phyloP scores from a whole-genome alignment of 176 grass and related monocot genomes.

The Paspalum vaginatum region DNA sequence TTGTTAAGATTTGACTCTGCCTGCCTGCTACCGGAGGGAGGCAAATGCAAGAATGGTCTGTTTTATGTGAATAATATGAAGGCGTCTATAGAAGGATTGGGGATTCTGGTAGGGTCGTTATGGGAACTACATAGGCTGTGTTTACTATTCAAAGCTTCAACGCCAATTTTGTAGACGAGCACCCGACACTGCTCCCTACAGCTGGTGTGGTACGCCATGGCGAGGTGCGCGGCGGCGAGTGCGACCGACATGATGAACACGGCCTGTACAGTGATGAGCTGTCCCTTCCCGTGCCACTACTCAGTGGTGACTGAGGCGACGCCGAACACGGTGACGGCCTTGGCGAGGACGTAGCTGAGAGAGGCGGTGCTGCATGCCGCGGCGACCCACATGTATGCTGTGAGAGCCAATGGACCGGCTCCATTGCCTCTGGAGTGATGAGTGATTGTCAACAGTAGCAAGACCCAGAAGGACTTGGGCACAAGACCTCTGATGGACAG shows the following conservation, averaged over 20 bases:
- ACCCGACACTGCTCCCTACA: conserved; percentile 72
- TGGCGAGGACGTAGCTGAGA: conserved; percentile 71
- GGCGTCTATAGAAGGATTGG: background rate
- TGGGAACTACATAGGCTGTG: background rate
- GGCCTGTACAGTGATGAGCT: conserved; percentile 61
- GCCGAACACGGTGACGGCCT: conserved; percentile 55
- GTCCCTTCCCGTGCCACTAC: conserved; percentile 39
- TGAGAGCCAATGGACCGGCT: no score
- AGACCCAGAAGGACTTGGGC: no score
- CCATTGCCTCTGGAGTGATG: no score
- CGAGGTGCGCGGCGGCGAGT: conserved; percentile 77
- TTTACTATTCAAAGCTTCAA: conserved; percentile 79
- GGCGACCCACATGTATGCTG: conserved; percentile 68
- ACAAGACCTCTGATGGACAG: no score
- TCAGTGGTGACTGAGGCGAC: conserved; percentile 4
- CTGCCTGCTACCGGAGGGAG: background rate
- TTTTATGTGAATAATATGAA: background rate
- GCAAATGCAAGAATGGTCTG: background rate
- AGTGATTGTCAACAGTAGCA: no score
- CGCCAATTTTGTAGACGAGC: conserved; percentile 85
- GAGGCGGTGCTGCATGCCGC: conserved; percentile 65
- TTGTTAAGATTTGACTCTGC: conserved; percentile 24
- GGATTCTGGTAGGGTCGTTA: background rate
- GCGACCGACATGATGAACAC: conserved; percentile 77
- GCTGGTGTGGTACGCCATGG: conserved; percentile 73